A percentile compares a stretch with the other conserved stretches of the same genome.
Evolutionary conservation across 768 basidiomycete genomes (phyloP).

Genomic region (Gloeopeniophorella convolvens): DNA sequence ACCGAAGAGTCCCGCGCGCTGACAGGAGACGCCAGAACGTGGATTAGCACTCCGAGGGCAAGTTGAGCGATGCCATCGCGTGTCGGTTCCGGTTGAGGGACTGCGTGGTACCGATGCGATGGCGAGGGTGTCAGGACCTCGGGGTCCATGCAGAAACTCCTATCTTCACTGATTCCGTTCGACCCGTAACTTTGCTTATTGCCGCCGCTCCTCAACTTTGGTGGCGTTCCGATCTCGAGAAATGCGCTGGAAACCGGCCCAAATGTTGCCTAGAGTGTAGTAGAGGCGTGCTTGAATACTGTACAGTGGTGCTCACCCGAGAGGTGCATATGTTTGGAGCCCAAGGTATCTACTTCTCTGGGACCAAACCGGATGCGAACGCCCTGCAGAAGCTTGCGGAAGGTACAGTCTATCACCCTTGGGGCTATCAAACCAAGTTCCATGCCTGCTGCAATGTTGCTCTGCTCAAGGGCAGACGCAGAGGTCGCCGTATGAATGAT

Average conservation of each 20-base stretch:
- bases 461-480: slow-evolving; percentile 1
- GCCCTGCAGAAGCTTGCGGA: slow-evolving; percentile 6
- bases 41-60: no score
- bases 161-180: not conserved
- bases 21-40: no score
- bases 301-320: no score
- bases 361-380: not conserved
- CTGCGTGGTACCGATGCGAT: slow-evolving; percentile 3
- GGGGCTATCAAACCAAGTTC: not conserved
- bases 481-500: slow-evolving; percentile 16
- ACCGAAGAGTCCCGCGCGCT: no score
- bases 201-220: not conserved
- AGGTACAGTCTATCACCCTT: not conserved
- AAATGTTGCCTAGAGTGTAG: no score
- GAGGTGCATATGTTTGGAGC: not conserved
- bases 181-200: slow-evolving; percentile 1
- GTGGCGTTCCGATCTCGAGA: no score
- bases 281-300: no score
- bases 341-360: slow-evolving; percentile 9
- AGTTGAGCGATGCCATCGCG: no score
- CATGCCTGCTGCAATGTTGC: not conserved
- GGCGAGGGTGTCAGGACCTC: not conserved
- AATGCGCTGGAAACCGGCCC: no score
- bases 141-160: not conserved
- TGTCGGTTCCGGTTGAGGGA: not conserved